phyloP scores from a whole-genome alignment of 1,284 basidiomycete genomes.

The Peniophora sp. region DNA sequence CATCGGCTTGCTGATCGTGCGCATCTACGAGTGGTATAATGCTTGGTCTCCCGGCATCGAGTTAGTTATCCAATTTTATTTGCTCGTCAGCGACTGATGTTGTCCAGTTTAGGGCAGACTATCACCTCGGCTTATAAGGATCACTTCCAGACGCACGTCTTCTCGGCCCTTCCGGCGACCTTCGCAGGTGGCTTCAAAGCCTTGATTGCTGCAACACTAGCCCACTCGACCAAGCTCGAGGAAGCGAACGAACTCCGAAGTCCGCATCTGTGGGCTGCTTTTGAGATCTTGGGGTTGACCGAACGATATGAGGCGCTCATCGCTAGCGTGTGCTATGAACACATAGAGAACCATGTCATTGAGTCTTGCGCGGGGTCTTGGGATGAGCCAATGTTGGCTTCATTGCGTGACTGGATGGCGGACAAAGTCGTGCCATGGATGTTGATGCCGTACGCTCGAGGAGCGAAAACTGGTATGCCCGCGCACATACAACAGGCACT shows the following conservation, averaged over 20 bases:
- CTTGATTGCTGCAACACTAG: slow-evolving; percentile 52
- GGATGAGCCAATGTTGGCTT: slow-evolving; percentile 56
- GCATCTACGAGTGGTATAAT: slow-evolving; percentile 58
- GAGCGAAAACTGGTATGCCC: slow-evolving; percentile 44
- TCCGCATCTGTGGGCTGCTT: slow-evolving; percentile 42
- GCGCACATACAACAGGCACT: background rate
- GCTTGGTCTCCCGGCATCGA: slow-evolving; percentile 58
- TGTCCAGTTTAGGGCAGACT: slow-evolving; percentile 48
- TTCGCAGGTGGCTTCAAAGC: slow-evolving; percentile 60
- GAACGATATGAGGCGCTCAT: slow-evolving; percentile 83
- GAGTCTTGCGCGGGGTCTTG: slow-evolving; percentile 64
- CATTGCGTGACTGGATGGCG: slow-evolving; percentile 68
- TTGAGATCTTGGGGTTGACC: slow-evolving; percentile 70
- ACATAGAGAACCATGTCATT: slow-evolving; percentile 69
- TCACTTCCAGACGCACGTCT: slow-evolving; percentile 63
- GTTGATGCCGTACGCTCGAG: slow-evolving; percentile 67
- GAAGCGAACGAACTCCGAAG: slow-evolving; percentile 19
- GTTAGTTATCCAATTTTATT: slow-evolving; percentile 22
- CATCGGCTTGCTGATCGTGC: slow-evolving; percentile 44
- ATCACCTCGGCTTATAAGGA: slow-evolving; percentile 53
- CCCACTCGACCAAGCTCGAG: slow-evolving; percentile 18
- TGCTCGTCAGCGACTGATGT: slow-evolving; percentile 8
- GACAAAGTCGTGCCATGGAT: slow-evolving; percentile 79
- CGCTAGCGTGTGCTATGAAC: slow-evolving; percentile 76
- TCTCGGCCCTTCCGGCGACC: slow-evolving; percentile 55